Base-by-base conservation (phyloP, 1,139 yeast genomes). In the Lizanozyma gosingica region DNA sequence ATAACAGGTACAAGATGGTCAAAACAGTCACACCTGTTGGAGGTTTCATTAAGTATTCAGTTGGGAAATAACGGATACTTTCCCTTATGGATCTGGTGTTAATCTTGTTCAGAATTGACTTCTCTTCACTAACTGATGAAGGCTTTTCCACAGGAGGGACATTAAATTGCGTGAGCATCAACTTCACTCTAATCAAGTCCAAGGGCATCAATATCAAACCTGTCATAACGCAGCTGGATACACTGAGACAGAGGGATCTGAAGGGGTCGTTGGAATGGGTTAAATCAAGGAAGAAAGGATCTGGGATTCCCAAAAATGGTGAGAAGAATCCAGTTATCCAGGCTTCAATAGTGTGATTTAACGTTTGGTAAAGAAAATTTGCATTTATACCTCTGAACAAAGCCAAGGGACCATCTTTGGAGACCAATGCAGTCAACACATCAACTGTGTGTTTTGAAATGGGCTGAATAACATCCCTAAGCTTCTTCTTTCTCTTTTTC, bases 281-380 rank as follows among this genome's bases (percentile, higher is more conserved):
- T 46, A 86, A 73, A 49, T 86, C 95, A 47, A 87, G 79, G 57
- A 86, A 83, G 48, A 82, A 80, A 1, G 97, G 96, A 55, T 88
- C 97, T 0, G 96, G 95, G n/a, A 87, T 77, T 14, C 86, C 84
- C 42, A 86, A 63, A 40, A 85, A 67, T 2, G 95, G 92, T 4
- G 95, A 80, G 14, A 87, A 59, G 50, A 90, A 78, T 4, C 96
- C 96, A 0, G 94, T 82, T 36, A 87, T 70, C 97, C 97, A 90
- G 1, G 96, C 88, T 54, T 86, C 94, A 39, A 88, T 66, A 1
- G 95, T 84, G 43, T 80, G 78, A 1, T 83, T 76, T 36, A 88
- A 66, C 0, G 95, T 83, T 43, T 76, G 83, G 55, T 83, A 74
- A 32, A 92, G 69, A 55, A 88, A 90, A 1, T 95, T 73, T 1